Conservation (phyloP, 352 stramenopile genomes). For the Thraustochytrium striatum region DNA sequence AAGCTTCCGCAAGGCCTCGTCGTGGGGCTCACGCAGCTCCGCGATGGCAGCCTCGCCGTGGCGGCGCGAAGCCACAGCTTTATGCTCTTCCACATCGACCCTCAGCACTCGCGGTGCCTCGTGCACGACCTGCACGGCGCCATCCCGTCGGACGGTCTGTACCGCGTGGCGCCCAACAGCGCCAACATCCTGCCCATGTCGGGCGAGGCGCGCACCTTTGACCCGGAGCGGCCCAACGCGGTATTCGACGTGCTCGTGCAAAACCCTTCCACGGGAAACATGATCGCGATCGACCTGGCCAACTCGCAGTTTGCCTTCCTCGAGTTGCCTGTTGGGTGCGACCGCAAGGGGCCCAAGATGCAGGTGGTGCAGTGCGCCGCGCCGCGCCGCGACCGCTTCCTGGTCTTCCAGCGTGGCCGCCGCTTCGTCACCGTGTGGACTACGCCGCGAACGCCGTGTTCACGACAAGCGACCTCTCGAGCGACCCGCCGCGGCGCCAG, state of each 20-base stretch:
- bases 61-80: slow-evolving; percentile 42
- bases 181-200: neutral
- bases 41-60: neutral
- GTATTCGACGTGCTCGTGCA: slow-evolving; percentile 4
- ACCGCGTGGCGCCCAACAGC: slow-evolving; percentile 17
- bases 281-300: slow-evolving; percentile 28
- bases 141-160: slow-evolving; percentile 33
- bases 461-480: neutral
- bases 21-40: slow-evolving; percentile 20
- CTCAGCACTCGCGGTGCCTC: neutral
- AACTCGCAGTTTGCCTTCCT: neutral
- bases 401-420: slow-evolving; percentile 21
- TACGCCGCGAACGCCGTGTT: neutral
- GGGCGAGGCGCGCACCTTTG: neutral
- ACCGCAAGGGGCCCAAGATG: slow-evolving; percentile 29
- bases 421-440: slow-evolving; percentile 26
- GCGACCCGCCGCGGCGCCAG: slow-evolving; percentile 26
- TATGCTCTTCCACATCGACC: slow-evolving; percentile 32
- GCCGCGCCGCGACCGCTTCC: neutral
- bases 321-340: neutral
- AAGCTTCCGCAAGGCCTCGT: slow-evolving; percentile 28
- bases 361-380: slow-evolving; percentile 28
- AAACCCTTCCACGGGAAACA: slow-evolving; percentile 32
- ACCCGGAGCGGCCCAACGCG: neutral
- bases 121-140: slow-evolving; percentile 31